phyloP scores from a whole-genome alignment of 2,329 filamentous ascomycete genomes.

The Huntiella abstrusa region DNA sequence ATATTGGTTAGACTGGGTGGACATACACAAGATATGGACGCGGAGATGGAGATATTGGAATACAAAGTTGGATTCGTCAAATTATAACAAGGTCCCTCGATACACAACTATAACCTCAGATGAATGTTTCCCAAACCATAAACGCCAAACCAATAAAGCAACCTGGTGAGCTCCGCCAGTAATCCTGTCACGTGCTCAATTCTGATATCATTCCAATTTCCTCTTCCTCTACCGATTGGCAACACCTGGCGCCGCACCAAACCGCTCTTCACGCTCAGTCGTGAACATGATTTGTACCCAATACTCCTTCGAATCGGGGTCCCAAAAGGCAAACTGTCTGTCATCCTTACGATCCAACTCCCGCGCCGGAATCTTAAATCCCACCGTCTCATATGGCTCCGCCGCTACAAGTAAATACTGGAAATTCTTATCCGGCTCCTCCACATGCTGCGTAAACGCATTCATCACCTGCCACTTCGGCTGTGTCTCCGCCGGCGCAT shows the following conservation, averaged over 20 bases:
- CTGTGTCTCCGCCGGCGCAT: constrained; percentile 55
- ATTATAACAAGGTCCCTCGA: too few relatives aligned
- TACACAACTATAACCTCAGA: background rate
- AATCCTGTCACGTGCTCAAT: background rate
- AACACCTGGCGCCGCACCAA: constrained; percentile 44
- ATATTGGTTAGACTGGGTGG: too few relatives aligned
- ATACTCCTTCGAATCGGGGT: constrained; percentile 88
- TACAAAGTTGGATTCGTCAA: too few relatives aligned
- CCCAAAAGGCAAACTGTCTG: constrained; percentile 85
- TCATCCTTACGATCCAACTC: constrained; percentile 84
- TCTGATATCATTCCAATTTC: background rate
- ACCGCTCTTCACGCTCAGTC: constrained; percentile 91
- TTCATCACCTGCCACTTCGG: constrained; percentile 94
- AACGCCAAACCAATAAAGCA: background rate
- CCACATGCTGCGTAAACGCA: constrained; percentile 86
- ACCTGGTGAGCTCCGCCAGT: background rate
- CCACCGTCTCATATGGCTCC: constrained; percentile 95
- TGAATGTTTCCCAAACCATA: background rate
- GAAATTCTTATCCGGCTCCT: constrained; percentile 83
- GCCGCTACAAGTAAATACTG: constrained; percentile 92
- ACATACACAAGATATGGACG: too few relatives aligned
- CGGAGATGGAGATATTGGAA: too few relatives aligned
- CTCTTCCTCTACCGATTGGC: constrained; percentile 28
- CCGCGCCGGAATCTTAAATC: constrained; percentile 83
- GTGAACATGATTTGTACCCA: constrained; percentile 97